Evolutionary conservation across 2,329 filamentous ascomycete species (phyloP).

Genomic region (Xylaria sp.): DNA sequence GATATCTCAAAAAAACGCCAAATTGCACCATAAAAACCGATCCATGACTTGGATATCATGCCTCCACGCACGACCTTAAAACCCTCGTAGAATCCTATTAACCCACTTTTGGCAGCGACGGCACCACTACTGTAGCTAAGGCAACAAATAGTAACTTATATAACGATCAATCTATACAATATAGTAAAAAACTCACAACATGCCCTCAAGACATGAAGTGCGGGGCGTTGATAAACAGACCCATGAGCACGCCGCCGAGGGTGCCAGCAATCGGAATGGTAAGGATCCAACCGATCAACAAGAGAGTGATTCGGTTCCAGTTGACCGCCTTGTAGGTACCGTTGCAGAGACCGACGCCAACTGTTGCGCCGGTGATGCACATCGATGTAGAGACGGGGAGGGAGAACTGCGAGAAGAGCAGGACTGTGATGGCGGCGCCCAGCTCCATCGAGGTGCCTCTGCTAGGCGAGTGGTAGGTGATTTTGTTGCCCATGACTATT

Average conservation of each 20-base stretch:
- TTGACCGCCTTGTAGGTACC: constrained; percentile 77
- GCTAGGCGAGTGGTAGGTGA: constrained; percentile 50
- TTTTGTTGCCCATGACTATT: constrained; percentile 72
- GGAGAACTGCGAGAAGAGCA: constrained; percentile 78
- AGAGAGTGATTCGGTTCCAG: constrained; percentile 75
- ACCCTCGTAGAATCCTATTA: constrained; percentile 1
- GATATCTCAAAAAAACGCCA: constrained; percentile 26
- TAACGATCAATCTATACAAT: constrained; percentile 10
- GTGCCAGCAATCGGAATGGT: constrained; percentile 72
- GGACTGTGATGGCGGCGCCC: constrained; percentile 79
- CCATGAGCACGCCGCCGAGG: constrained; percentile 63
- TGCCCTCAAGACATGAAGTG: constrained; percentile 54
- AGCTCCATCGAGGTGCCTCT: constrained; percentile 76
- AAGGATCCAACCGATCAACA: constrained; percentile 73
- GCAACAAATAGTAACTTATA: background rate
- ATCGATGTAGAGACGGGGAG: constrained; percentile 81
- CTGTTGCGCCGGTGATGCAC: constrained; percentile 83
- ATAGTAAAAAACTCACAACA: background rate
- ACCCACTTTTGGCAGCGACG: background rate
- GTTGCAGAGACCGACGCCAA: constrained; percentile 82
- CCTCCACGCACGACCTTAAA: background rate
- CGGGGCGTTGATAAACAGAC: constrained; percentile 64
- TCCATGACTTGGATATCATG: constrained; percentile 17
- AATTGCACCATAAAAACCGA: constrained; percentile 7
- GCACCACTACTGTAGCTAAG: background rate